A percentile compares a stretch with the other conserved stretches of the same genome.
These are phyloP conservation scores for Xylaria sp. DNA, from an alignment of 2,329 filamentous ascomycete genomes.

Conservation along the genomic window DNA sequence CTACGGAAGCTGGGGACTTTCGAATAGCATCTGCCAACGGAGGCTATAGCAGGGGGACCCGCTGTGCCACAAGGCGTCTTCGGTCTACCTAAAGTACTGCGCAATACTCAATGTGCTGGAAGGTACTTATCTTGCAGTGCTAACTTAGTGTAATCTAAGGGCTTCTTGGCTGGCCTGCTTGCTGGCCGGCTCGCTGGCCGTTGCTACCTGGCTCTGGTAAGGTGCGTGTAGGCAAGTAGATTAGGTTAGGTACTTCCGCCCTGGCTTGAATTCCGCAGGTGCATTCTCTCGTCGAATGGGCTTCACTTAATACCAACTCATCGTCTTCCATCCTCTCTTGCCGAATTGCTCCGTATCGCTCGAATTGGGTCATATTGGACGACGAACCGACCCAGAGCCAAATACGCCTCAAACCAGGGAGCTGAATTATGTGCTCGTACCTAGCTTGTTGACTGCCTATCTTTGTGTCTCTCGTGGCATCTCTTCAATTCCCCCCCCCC, in stretches of 20 bases:
- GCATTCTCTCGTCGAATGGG: slow-evolving; percentile 2
- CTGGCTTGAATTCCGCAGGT: slow-evolving; percentile 4
- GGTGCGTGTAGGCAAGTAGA: neutral
- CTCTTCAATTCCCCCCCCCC: neutral
- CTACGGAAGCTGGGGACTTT: neutral
- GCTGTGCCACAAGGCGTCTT: slow-evolving; percentile 2
- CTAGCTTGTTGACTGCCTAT: slow-evolving; percentile 1
- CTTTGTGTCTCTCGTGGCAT: slow-evolving; percentile 11
- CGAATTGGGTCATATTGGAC: slow-evolving; percentile 6
- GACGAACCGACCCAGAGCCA: slow-evolving; percentile 3
- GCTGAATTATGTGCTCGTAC: neutral
- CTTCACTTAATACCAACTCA: slow-evolving; percentile 1
- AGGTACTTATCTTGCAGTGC: neutral
- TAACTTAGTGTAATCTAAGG: neutral
- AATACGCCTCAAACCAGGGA: neutral
- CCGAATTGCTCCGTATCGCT: neutral
- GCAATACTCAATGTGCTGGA: too few species aligned
- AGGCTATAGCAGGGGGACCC: slow-evolving; percentile 9
- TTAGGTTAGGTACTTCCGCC: slow-evolving; percentile 6
- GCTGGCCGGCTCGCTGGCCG: slow-evolving; percentile 5
- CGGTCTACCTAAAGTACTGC: too few species aligned
- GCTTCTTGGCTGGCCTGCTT: slow-evolving; percentile 6
- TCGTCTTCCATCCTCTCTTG: slow-evolving; percentile 5
- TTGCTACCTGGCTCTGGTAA: neutral
- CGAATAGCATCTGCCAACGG: neutral